These are phyloP conservation scores for Fusarium xylarioides DNA, from an alignment of 2,329 filamentous ascomycete species.

Conservation along the genomic window DNA sequence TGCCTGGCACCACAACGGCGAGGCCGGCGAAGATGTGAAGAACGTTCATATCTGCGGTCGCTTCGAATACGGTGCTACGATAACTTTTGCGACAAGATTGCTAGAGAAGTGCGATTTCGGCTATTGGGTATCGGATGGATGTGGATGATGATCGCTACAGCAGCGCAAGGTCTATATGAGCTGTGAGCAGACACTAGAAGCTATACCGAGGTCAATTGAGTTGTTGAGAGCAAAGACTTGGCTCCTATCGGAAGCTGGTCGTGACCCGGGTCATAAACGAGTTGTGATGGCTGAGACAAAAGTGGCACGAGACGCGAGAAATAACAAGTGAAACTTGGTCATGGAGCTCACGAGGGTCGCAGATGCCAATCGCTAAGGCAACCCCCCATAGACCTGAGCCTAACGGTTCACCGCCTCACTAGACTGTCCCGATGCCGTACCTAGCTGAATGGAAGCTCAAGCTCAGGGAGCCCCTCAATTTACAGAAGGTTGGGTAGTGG, in stretches of 20 bases:
- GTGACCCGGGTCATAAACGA: neutral
- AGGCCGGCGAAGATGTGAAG: conserved; percentile 40
- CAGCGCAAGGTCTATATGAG: neutral
- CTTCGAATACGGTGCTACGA: neutral
- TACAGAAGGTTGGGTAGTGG: conserved; percentile 9
- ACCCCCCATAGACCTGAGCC: conserved; percentile 18
- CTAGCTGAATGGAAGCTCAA: neutral
- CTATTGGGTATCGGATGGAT: neutral
- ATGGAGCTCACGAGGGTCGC: conserved; percentile 25
- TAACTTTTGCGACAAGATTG: neutral
- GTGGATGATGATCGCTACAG: neutral
- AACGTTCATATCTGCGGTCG: conserved; percentile 31
- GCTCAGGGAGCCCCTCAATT: conserved; percentile 6
- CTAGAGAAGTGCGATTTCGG: neutral
- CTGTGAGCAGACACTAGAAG: neutral
- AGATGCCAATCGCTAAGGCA: conserved; percentile 30
- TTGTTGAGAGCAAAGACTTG: neutral
- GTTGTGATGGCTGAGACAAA: conserved; percentile 12
- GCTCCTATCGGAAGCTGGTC: neutral
- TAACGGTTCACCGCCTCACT: conserved; percentile 25
- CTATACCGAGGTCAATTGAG: neutral
- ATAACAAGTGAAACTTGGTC: conserved; percentile 10
- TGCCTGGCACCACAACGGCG: conserved; percentile 54
- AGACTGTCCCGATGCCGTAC: neutral
- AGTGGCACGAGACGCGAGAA: conserved; percentile 24